Base-by-base conservation (phyloP, 352 stramenopile genomes). In the Lagenidium giganteum region DNA sequence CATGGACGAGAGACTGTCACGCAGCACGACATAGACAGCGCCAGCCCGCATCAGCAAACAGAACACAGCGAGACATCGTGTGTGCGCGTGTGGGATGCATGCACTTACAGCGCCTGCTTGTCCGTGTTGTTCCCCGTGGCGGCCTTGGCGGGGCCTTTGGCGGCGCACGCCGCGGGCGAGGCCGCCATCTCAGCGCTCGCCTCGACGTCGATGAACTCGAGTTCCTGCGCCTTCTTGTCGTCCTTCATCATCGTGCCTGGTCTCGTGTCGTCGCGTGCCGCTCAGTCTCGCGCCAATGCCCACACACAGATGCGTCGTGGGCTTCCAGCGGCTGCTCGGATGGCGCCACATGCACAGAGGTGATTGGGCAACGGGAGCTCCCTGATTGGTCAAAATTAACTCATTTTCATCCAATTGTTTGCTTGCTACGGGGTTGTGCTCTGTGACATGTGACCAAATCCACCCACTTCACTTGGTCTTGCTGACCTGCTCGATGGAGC, bases 381-480 rank as follows among this genome's bases (percentile, higher is more conserved):
- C 45, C 16, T 28, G 5, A 59, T 59, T 59, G 29, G 42, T 20
- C 18, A 8, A 51, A 43, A 23, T 13, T 8, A 0, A 22, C 32
- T 9, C 8, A 47, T 41, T 47, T 39, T 42, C 31, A 30, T 3
- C 41, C 40, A 51, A 57, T 51, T 21, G n/a, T n/a, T n/a, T n/a
- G n/a, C n/a, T n/a, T n/a, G n/a, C n/a, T n/a, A n/a, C n/a, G n/a
- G n/a, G n/a, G n/a, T n/a, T n/a, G n/a, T n/a, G n/a, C n/a, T n/a
- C n/a, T n/a, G n/a, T n/a, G n/a, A n/a, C n/a, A n/a, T n/a, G n/a
- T n/a, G n/a, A n/a, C n/a, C n/a, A n/a, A n/a, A n/a, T n/a, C n/a
- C n/a, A n/a, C n/a, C n/a, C n/a, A n/a, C n/a, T 47, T 54, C 74
- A 89, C 54, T 89, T 89, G 42, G 73, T 89, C 58, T 85, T 86